Evolutionary conservation across 2,329 filamentous ascomycete species (phyloP).

Genomic region (Ilyonectria destructans): DNA sequence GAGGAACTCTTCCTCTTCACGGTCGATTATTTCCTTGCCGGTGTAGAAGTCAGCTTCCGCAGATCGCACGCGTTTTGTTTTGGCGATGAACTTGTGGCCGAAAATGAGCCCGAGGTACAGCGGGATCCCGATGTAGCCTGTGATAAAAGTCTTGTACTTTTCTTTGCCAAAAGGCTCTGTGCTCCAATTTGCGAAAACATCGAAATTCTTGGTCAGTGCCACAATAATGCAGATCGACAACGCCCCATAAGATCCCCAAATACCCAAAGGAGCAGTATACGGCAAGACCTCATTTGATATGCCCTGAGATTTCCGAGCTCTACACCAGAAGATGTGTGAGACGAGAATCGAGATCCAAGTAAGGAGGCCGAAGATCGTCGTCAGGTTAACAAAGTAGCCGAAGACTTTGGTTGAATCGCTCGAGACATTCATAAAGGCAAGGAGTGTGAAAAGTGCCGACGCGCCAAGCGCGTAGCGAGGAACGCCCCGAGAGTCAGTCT

Average conservation of each 20-base stretch:
- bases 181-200: constrained; percentile 74
- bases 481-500: constrained; percentile 80
- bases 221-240: constrained; percentile 82
- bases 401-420: constrained; percentile 74
- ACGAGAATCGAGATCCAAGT: constrained; percentile 80
- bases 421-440: constrained; percentile 79
- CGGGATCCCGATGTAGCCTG: constrained; percentile 83
- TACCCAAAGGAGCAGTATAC: constrained; percentile 81
- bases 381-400: constrained; percentile 77
- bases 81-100: constrained; percentile 76
- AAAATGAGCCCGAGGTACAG: constrained; percentile 81
- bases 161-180: constrained; percentile 72
- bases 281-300: constrained; percentile 70
- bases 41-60: constrained; percentile 79
- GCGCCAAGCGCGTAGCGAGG: constrained; percentile 77
- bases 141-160: constrained; percentile 84
- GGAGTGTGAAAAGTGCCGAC: constrained; percentile 74
- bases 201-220: constrained; percentile 86
- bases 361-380: constrained; percentile 77
- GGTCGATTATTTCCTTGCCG: constrained; percentile 82
- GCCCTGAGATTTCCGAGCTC: constrained; percentile 73
- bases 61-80: too few species aligned
- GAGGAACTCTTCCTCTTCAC: constrained; percentile 80
- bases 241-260: constrained; percentile 77
- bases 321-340: constrained; percentile 78